These are phyloP conservation scores for Lachancea sp. DNA, from an alignment of 805 yeast genomes.

Conservation along the genomic window DNA sequence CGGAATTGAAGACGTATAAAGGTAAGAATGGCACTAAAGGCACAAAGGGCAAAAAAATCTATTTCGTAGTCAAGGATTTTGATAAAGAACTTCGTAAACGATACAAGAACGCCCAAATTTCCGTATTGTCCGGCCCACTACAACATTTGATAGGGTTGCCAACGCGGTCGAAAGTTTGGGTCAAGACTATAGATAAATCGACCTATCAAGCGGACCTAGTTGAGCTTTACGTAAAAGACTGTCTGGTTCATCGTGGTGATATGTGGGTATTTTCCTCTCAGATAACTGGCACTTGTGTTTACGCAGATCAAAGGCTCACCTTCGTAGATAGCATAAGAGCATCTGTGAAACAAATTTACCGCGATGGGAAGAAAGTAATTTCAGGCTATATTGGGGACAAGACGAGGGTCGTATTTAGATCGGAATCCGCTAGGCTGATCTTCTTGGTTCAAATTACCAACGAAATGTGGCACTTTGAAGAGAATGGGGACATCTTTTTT, in stretches of 20 bases:
- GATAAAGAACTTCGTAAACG: constrained; percentile 28
- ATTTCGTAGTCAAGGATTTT: constrained; percentile 39
- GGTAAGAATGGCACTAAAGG: constrained; percentile 19
- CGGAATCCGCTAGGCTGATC: constrained; percentile 81
- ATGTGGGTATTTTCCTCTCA: constrained; percentile 80
- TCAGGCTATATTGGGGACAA: constrained; percentile 70
- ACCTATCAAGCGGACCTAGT: constrained; percentile 71
- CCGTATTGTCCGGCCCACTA: constrained; percentile 54
- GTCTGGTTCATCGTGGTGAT: constrained; percentile 78
- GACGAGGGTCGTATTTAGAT: constrained; percentile 79
- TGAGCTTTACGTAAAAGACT: constrained; percentile 75
- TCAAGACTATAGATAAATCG: constrained; percentile 41
- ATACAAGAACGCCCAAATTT: constrained; percentile 38
- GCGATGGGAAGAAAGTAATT: constrained; percentile 60
- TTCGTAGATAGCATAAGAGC: constrained; percentile 61
- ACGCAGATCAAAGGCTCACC: constrained; percentile 55
- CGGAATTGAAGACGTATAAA: constrained; percentile 53
- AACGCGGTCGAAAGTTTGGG: constrained; percentile 57
- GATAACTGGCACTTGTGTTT: constrained; percentile 57
- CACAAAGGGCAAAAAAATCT: constrained; percentile 36
- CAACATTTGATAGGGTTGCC: constrained; percentile 58
- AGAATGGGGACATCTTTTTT: constrained; percentile 89
- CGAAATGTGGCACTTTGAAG: constrained; percentile 99
- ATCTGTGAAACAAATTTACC: constrained; percentile 51
- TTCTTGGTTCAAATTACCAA: constrained; percentile 82